These are phyloP conservation scores for Nitzschia sp. DNA, from an alignment of 108 stramenopile species.

Conservation along the genomic window DNA sequence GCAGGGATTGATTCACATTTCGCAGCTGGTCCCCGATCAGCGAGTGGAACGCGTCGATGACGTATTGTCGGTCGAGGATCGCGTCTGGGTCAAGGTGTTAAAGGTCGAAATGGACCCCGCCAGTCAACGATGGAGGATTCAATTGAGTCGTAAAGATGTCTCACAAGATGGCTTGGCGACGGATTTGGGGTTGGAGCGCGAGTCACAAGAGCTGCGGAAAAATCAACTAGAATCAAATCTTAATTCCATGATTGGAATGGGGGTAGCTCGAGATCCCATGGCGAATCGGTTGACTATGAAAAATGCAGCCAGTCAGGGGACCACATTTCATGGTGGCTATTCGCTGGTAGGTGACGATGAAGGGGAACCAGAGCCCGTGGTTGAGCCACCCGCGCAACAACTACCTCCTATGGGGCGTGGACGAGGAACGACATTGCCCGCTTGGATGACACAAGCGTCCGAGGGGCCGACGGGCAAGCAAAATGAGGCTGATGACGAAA, in stretches of 20 bases:
- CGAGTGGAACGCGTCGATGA: constrained; percentile 52
- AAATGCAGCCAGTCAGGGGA: constrained; percentile 5
- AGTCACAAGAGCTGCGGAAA: constrained; percentile 11
- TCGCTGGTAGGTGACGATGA: constrained; percentile 69
- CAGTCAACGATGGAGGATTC: constrained; percentile 37
- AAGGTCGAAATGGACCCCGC: constrained; percentile 26
- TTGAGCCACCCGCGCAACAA: not conserved
- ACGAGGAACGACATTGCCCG: constrained; percentile 32
- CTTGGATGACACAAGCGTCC: constrained; percentile 36
- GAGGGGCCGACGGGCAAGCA: constrained; percentile 10
- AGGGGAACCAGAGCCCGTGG: constrained; percentile 43
- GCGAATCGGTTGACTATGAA: constrained; percentile 36
- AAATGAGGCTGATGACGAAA: constrained; percentile 14
- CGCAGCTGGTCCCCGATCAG: constrained; percentile 43
- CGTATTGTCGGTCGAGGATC: constrained; percentile 33
- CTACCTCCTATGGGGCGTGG: constrained; percentile 28
- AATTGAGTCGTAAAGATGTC: constrained; percentile 67
- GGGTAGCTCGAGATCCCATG: constrained; percentile 70
- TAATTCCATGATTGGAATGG: constrained; percentile 73
- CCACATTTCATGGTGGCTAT: constrained; percentile 54
- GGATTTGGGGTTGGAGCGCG: constrained; percentile 28
- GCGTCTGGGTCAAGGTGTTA: constrained; percentile 51
- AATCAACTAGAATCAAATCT: constrained; percentile 47
- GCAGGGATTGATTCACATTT: constrained; percentile 69
- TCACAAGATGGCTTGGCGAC: constrained; percentile 49